These are phyloP conservation scores for Magnusiomyces ingens DNA, from an alignment of 1,139 yeast species.

Conservation along the genomic window DNA sequence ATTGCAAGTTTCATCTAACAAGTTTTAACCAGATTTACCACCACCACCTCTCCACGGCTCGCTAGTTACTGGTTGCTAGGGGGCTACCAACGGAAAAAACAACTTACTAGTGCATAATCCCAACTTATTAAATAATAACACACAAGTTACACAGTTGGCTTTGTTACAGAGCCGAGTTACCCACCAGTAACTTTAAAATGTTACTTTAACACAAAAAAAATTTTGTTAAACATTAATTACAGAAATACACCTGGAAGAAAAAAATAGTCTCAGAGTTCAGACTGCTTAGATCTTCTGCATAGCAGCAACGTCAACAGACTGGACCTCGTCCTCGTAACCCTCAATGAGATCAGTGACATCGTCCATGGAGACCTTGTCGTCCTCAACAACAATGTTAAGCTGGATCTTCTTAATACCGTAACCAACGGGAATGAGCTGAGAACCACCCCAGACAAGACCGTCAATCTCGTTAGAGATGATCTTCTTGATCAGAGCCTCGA, in stretches of 20 bases:
- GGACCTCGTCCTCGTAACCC: slow-evolving; percentile 98
- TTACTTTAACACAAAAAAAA: neutral
- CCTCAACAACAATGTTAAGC: slow-evolving; percentile 97
- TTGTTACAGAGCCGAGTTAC: too few species aligned
- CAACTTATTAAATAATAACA: too few species aligned
- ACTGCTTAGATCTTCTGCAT: slow-evolving; percentile 83
- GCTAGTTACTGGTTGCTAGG: too few species aligned
- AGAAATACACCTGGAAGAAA: neutral
- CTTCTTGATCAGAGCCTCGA: slow-evolving; percentile 77
- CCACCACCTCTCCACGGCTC: too few species aligned
- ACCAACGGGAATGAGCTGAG: slow-evolving; percentile 94
- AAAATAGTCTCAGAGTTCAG: neutral
- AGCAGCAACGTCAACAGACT: slow-evolving; percentile 97
- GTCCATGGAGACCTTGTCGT: slow-evolving; percentile 87
- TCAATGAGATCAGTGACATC: slow-evolving; percentile 80
- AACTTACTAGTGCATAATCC: neutral
- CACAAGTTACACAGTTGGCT: neutral
- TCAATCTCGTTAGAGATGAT: slow-evolving; percentile 81
- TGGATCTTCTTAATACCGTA: slow-evolving; percentile 99
- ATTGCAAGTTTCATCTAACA: too few species aligned
- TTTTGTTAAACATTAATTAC: neutral
- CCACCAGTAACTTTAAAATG: neutral
- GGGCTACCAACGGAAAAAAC: too few species aligned
- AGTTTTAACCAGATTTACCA: too few species aligned
- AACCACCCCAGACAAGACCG: slow-evolving; percentile 98